Percentiles rank a stretch among this genome's conserved stretches.
phyloP scores from a whole-genome alignment of 495 filamentous ascomycete species.

The Aspergillus indologenus region DNA sequence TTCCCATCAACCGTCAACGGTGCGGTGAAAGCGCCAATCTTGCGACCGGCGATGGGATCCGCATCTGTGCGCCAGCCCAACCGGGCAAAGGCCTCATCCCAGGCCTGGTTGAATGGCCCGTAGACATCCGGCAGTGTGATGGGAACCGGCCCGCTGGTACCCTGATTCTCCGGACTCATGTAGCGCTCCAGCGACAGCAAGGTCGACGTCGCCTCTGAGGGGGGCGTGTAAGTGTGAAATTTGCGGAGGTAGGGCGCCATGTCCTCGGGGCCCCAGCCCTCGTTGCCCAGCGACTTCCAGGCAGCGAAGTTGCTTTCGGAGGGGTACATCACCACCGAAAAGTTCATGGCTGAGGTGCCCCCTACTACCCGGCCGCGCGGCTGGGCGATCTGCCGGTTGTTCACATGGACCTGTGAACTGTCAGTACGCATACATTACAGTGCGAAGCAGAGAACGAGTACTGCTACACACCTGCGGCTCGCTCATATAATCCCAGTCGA shows the following conservation, averaged over 20 bases:
- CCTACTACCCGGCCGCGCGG: conserved; percentile 45
- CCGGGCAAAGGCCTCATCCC: conserved; percentile 25
- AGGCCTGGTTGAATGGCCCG: conserved; percentile 24
- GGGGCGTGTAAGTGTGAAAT: conserved; percentile 20
- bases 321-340: conserved; percentile 26
- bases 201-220: conserved; percentile 12
- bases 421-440: neutral
- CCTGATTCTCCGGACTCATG: conserved; percentile 16
- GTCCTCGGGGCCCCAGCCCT: conserved; percentile 43
- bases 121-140: conserved; percentile 23
- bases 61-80: conserved; percentile 23
- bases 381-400: conserved; percentile 22
- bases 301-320: conserved; percentile 43
- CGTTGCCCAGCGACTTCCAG: conserved; percentile 54
- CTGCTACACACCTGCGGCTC: conserved; percentile 49
- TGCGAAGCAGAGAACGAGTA: too few relatives aligned
- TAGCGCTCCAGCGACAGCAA: conserved; percentile 16
- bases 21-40: conserved; percentile 23
- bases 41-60: conserved; percentile 23
- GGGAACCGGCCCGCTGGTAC: conserved; percentile 24
- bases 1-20: conserved; percentile 18
- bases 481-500: conserved; percentile 54
- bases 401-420: conserved; percentile 14
- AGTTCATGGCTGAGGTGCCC: conserved; percentile 50
- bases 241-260: conserved; percentile 45